Base-by-base conservation (phyloP, 2,329 filamentous ascomycete genomes). In the Arthroderma uncinatum region DNA sequence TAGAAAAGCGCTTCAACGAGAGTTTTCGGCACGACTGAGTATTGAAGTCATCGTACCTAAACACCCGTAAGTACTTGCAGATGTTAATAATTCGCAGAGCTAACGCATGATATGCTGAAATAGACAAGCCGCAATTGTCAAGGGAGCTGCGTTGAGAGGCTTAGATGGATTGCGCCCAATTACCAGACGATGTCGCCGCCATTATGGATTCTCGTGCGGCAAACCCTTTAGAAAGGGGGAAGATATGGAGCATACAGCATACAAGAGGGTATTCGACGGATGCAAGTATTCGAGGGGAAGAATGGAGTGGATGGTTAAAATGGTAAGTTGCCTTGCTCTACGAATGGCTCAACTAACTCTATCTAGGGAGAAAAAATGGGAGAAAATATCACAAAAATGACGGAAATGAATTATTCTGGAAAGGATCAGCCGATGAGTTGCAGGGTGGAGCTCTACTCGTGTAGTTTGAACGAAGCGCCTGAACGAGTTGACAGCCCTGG, bases 41-140 rank as follows among this genome's bases (percentile, higher is more conserved):
- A 47, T 59, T 25, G 6, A 47, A 33, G 21, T 59, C 25, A 57
- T 57, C 9, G 48, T 59, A 34, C 57, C 57, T 25, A 16, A 54
- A 36, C n/a, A 59, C 33, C 54, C 57, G 57, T 59, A 57, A 37
- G 57, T 47, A 4, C 9, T 4, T 37, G 34, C 34, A 37, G 4
- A 37, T 37, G 2, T n/a, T 2, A 37, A 9, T 2, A 12, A 37
- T 37, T 6, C 12, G 12, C 33, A 12, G 10, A 12, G 14, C 34
- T 37, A 33, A 25, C 14, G n/a, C 39, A 19, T 8, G 42, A 2
- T 21, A 52, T 30, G n/a, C 14, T 30, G 21, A 28, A n/a, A 4
- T 16, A 59, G 57, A 16, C 57, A 59, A 54, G 57, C 55, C 4
- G 50, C 57, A 4, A 57, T 59, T 37, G 55, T 59, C 6, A 53